Percentiles rank a stretch among this genome's conserved stretches.
phyloP scores from a whole-genome alignment of 179 eudicot genomes.

The Heliamphora pulchella region DNA sequence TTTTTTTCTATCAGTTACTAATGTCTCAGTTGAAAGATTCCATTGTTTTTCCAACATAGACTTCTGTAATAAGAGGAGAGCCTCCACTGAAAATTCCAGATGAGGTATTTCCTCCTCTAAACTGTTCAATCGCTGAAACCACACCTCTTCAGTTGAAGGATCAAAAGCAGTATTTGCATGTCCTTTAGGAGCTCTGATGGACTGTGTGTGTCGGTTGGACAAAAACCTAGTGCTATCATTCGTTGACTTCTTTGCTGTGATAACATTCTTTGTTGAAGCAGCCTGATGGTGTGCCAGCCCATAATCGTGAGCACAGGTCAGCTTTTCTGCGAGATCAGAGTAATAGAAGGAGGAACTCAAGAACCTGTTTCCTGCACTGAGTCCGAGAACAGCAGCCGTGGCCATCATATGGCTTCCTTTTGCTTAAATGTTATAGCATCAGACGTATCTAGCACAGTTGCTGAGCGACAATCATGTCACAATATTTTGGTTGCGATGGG shows the following conservation, averaged over 20 bases:
- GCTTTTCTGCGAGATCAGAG: conserved; percentile 53
- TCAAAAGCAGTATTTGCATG: conserved; percentile 33
- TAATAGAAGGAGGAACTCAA: conserved; percentile 54
- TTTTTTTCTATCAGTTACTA: conserved; percentile 15
- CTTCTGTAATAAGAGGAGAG: conserved; percentile 71
- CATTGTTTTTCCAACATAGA: conserved; percentile 86
- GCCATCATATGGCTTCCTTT: conserved; percentile 52
- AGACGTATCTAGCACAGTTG: conserved; percentile 17
- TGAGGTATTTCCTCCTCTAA: conserved; percentile 36
- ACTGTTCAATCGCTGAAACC: conserved; percentile 23
- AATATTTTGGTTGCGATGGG: background rate
- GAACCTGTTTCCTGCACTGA: conserved; percentile 71
- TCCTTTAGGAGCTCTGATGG: conserved; percentile 59
- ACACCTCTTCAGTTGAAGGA: conserved; percentile 35
- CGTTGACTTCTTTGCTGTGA: conserved; percentile 49
- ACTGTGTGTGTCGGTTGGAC: conserved; percentile 30
- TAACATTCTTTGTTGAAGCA: conserved; percentile 37
- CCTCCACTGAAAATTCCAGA: conserved; percentile 51
- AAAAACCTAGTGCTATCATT: conserved; percentile 34
- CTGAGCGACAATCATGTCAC: conserved; percentile 2
- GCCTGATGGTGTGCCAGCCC: conserved; percentile 29
- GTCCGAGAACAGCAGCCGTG: conserved; percentile 76
- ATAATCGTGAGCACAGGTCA: conserved; percentile 39
- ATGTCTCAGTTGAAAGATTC: conserved; percentile 51
- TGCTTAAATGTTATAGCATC: conserved; percentile 35